Base-by-base conservation (phyloP, 805 yeast genomes). In the Candida montana region DNA sequence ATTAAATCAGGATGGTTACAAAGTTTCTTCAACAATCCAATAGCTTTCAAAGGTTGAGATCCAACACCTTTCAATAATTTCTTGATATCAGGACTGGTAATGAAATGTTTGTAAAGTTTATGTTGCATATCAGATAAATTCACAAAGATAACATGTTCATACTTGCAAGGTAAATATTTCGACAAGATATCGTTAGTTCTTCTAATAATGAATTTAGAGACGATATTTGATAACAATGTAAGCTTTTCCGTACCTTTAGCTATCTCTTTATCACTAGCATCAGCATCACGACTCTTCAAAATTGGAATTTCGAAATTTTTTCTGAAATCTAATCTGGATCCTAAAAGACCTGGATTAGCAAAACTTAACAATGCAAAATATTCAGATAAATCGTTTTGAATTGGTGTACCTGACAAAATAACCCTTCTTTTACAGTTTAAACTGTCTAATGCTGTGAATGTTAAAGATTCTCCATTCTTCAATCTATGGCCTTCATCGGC, bases 121-220 rank as follows among this genome's bases (percentile, higher is more conserved):
- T 68, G 64, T 62, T 93, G 99, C 63, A 90, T 72, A 0, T 86
- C 87, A 2, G 91, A 74, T 41, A 93, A 65, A 33, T 81, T 82
- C 46, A 93, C 89, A 61, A 91, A 93, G n/a, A 93, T 84, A 18
- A 93, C 98, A 62, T 93, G 95, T 61, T 93, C 99, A 59, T 89
- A 90, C 62, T 93, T 93, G 48, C 95, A 87, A 0, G 99, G 99
- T 45, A 93, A 70, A 57, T 93, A 93, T 62, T 93, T 91, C 24
- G 96, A 83, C 41, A 93, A 68, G 53, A 93, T 86, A 61, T 93
- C 99, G 65, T 93, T 93, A 1, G 98, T 89, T 57, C 99, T 79
- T 59, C 99, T 75, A 45, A 93, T 93, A 59, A 93, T 93, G 60
- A 91, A 91, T 52, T 79, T 83, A 27, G 90, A 84, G 2, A 93